Evolutionary conservation across 768 basidiomycete species (phyloP), one percentile per base, ranked within the genome.

Genomic region (Gymnopilus dilepis): DNA sequence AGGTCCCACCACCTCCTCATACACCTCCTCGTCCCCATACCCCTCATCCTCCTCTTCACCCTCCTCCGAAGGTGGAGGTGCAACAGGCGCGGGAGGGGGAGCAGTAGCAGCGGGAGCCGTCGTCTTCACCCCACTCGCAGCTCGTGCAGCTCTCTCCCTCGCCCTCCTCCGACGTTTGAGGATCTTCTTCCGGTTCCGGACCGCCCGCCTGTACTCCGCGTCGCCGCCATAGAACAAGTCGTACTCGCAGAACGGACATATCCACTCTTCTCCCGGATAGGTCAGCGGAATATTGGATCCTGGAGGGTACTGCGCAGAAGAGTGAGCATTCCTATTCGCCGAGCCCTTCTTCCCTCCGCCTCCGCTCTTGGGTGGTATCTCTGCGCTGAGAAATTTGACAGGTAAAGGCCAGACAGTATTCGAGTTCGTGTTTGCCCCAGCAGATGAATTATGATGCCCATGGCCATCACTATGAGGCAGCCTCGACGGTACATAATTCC

Each of bases 211-310:
- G 72, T 91, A 89, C 57, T 80, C 83, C 56, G 76, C 60, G 40
- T 91, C 91, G 53, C 90, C 89, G n/a, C 94, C 94, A 72, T 91
- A 99, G 74, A 97, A 96, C 59, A 99, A 71, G 60, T 87, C 82
- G 73, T 95, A 96, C 77, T 99, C 97, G 79, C 97, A 99, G 69
- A 91, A 92, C 63, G 91, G 85, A 72, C 97, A 99, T 60, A 98
- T 89, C 90, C 93, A 97, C 73, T 98, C 97, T 22, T 97, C 94
- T 33, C 76, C 81, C 7, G 88, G 86, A 60, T 86, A 82, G 22
- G 81, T 82, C 56, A 88, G 73, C 62, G 66, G 73, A 33, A 70
- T 45, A 59, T 45, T 65, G 6, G 50, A 53, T 5, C 66, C 68
- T 56, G 60, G 42, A 7, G 24, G 51, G 52, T 40, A 22, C 26